Evolutionary conservation across 2,329 filamentous ascomycete species (phyloP).

Genomic region (Fusarium subtropicale): DNA sequence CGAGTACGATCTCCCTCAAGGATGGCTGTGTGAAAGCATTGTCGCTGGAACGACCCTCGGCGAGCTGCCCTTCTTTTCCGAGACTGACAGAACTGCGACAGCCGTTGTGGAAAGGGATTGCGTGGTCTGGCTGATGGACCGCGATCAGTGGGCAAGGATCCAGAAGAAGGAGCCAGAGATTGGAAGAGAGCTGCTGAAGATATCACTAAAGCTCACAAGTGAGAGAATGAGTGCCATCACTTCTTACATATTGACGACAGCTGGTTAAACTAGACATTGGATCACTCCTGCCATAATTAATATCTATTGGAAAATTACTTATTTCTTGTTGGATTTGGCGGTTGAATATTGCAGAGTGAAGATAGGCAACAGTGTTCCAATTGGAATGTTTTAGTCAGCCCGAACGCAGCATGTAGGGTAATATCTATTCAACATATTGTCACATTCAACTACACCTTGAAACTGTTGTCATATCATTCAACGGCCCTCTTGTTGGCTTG

Average conservation of each 20-base stretch:
- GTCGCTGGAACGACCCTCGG: slow-evolving; percentile 95
- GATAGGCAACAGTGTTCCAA: background rate
- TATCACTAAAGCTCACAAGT: slow-evolving; percentile 92
- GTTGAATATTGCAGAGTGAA: background rate
- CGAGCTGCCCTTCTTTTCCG: slow-evolving; percentile 94
- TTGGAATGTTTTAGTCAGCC: slow-evolving; percentile 33
- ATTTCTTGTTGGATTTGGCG: background rate
- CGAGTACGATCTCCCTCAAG: slow-evolving; percentile 92
- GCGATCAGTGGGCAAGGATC: slow-evolving; percentile 76
- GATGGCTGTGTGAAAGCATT: slow-evolving; percentile 88
- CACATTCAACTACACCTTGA: background rate
- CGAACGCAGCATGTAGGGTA: background rate
- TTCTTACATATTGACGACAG: slow-evolving; percentile 64
- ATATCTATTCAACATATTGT: background rate
- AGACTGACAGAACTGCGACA: slow-evolving; percentile 87
- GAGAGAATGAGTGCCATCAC: slow-evolving; percentile 86
- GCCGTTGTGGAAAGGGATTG: slow-evolving; percentile 85
- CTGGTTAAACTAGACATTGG: slow-evolving; percentile 50
- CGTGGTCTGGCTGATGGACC: slow-evolving; percentile 83
- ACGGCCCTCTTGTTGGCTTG: background rate
- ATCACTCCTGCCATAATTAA: slow-evolving; percentile 4
- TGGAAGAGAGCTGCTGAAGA: slow-evolving; percentile 83
- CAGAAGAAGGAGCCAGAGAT: slow-evolving; percentile 80
- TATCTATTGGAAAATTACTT: slow-evolving; percentile 1
- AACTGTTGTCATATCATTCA: background rate